A percentile compares a stretch with the other conserved stretches of the same genome.
Conservation (phyloP, 1,284 basidiomycete genomes). For the Flammula alnicola region DNA sequence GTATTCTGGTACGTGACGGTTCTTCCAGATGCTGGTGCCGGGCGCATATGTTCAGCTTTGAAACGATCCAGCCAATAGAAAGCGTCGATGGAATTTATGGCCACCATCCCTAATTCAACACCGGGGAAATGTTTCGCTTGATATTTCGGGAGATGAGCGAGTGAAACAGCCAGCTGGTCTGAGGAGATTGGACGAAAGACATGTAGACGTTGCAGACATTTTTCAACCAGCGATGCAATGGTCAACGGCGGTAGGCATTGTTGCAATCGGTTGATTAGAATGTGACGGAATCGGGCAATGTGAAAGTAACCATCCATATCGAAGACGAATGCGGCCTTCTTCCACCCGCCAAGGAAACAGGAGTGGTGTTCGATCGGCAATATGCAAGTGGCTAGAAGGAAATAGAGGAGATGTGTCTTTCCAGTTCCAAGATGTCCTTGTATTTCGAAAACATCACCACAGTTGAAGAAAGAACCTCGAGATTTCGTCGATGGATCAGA, state of each 20-base stretch:
- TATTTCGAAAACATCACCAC: conserved; percentile 72
- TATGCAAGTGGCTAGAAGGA: conserved; percentile 64
- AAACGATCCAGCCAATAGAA: conserved; percentile 81
- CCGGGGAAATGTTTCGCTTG: conserved; percentile 52
- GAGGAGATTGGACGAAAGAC: conserved; percentile 72
- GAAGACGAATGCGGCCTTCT: conserved; percentile 64
- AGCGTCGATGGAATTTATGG: conserved; percentile 75
- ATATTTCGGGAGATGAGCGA: conserved; percentile 62
- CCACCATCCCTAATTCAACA: conserved; percentile 63
- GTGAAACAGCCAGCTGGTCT: conserved; percentile 66
- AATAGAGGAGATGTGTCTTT: conserved; percentile 75
- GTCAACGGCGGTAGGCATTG: conserved; percentile 28
- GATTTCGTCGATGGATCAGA: no score
- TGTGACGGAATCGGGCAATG: conserved; percentile 52
- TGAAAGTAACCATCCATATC: conserved; percentile 73
- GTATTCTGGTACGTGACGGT: conserved; percentile 47
- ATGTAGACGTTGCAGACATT: conserved; percentile 57
- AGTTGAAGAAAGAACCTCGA: conserved; percentile 34
- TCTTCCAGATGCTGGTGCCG: conserved; percentile 19
- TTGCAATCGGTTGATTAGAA: conserved; percentile 46
- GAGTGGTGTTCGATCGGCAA: conserved; percentile 45
- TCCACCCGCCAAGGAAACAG: conserved; percentile 55
- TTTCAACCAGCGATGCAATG: conserved; percentile 38
- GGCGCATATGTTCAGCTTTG: conserved; percentile 56
- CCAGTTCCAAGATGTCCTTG: conserved; percentile 75